A percentile compares a stretch with the other conserved stretches of the same genome.
Evolutionary conservation across 2,329 filamentous ascomycete genomes (phyloP).

Genomic region (Aspergillus spinulosporus): DNA sequence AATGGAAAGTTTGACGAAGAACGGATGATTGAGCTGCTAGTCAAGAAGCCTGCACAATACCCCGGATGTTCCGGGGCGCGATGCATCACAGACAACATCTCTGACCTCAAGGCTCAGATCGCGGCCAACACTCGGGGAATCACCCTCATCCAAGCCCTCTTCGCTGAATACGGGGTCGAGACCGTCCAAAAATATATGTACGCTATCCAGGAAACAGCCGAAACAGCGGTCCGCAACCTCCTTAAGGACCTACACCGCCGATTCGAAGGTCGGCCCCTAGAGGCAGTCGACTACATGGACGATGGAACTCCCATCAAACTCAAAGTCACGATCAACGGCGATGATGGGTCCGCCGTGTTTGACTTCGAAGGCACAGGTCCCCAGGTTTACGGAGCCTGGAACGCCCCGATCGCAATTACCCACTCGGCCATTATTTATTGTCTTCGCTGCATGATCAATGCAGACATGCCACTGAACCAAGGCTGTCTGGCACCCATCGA

Average conservation of each 20-base stretch:
- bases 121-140: conserved; percentile 86
- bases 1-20: conserved; percentile 77
- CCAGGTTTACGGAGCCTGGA: conserved; percentile 57
- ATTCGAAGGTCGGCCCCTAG: conserved; percentile 32
- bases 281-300: conserved; percentile 78
- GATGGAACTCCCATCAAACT: conserved; percentile 77
- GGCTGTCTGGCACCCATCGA: conserved; percentile 76
- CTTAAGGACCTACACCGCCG: conserved; percentile 71
- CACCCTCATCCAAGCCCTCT: neutral
- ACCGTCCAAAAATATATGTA: conserved; percentile 83
- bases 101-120: conserved; percentile 82
- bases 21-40: conserved; percentile 64
- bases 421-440: conserved; percentile 85
- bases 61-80: conserved; percentile 76
- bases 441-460: conserved; percentile 73
- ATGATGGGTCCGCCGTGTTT: conserved; percentile 74
- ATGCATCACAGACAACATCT: conserved; percentile 78
- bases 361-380: conserved; percentile 76
- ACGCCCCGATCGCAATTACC: conserved; percentile 77
- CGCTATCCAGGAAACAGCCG: conserved; percentile 77
- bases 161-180: conserved; percentile 65
- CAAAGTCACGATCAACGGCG: conserved; percentile 61
- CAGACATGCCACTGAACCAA: conserved; percentile 84
- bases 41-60: conserved; percentile 70
- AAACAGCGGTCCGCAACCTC: conserved; percentile 71